Evolutionary conservation across 805 yeast genomes (phyloP).

Genomic region (Saccharomycopsis sp.): DNA sequence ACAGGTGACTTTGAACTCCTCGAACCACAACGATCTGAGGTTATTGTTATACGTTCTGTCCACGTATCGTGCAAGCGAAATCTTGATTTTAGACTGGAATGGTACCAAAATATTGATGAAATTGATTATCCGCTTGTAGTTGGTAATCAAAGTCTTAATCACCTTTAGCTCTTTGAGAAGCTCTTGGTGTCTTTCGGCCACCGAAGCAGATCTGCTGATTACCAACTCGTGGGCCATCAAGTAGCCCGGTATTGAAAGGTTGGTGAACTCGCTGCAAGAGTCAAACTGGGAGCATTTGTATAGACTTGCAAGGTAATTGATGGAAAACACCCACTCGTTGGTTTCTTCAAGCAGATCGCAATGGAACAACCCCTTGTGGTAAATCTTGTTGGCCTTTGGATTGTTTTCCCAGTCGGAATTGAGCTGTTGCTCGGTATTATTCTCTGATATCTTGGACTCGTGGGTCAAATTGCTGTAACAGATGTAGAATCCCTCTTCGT

Average conservation of each 20-base stretch:
- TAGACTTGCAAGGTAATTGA: slow-evolving; percentile 15
- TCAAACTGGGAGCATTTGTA: slow-evolving; percentile 11
- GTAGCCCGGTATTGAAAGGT: slow-evolving; percentile 8
- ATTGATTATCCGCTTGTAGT: slow-evolving; percentile 7
- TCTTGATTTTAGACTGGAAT: slow-evolving; percentile 8
- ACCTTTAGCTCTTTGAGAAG: slow-evolving; percentile 11
- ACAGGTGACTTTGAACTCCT: slow-evolving; percentile 8
- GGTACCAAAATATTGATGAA: slow-evolving; percentile 14
- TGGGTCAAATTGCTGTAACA: slow-evolving; percentile 9
- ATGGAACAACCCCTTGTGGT: slow-evolving; percentile 16
- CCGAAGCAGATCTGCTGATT: slow-evolving; percentile 3
- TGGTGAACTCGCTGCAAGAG: slow-evolving; percentile 1
- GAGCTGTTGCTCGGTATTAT: slow-evolving; percentile 11
- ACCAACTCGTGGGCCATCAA: slow-evolving; percentile 6
- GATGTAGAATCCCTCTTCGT: slow-evolving; percentile 14
- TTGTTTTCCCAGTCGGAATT: slow-evolving; percentile 16
- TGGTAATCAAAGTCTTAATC: slow-evolving; percentile 5
- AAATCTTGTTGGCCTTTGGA: slow-evolving; percentile 14
- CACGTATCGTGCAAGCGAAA: slow-evolving; percentile 2
- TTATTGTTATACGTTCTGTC: slow-evolving; percentile 7
- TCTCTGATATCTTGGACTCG: slow-evolving; percentile 3
- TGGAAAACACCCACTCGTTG: slow-evolving; percentile 14
- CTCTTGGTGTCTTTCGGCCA: slow-evolving; percentile 3
- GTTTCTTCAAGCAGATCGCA: slow-evolving; percentile 7
- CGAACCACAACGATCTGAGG: slow-evolving; percentile 17